Base-by-base conservation (phyloP, 2,329 filamentous ascomycete species). In the Ceratocystis eucalypticola region DNA sequence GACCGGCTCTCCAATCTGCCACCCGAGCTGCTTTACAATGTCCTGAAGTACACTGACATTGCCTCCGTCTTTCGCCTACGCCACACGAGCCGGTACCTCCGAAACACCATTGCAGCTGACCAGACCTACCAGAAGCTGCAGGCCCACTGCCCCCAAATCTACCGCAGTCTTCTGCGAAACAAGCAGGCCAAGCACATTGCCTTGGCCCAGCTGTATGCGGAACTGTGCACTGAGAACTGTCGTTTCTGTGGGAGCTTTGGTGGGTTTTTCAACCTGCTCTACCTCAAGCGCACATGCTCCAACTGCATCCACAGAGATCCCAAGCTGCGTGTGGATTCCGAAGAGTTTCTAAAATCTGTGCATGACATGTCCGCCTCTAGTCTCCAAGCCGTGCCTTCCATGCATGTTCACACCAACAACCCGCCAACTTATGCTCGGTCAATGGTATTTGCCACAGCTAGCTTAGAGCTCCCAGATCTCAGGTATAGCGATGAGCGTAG, bases 261-360 rank as follows among this genome's bases (percentile, higher is more conserved):
- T 3, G 63, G 63, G 17, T 65, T 65, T 28, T 65, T 59, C 50
- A 65, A 28, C 30, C 0, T 65, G n/a, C 50, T 65, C 17, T 65
- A 65, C 37, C 53, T 59, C 30, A 17, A 22, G 5, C 50, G 63
- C 12, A 59, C 63, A 28, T 65, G 63, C 33, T 46, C 25, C 12
- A 25, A 53, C 33, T 65, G 63, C 15, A 25, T 59, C 8, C 59
- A 65, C 41, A 20, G 3, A 6, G 4, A 22, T 2, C 63, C 33
- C 6, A 41, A 17, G 5, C 53, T 65, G n/a, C 28, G 20, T 3
- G 20, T 33, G 17, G 17, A 64, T 4, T 41, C 17, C 7, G 25
- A 50, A 15, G 30, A 48, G 15, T n/a, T 20, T 12, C 17, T 55
- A 28, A 12, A 12, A 28, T 37, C 20, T 2, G 44, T 12, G 5